Conservation (phyloP, 331 rosid genomes). For the Quercus tomentella region DNA sequence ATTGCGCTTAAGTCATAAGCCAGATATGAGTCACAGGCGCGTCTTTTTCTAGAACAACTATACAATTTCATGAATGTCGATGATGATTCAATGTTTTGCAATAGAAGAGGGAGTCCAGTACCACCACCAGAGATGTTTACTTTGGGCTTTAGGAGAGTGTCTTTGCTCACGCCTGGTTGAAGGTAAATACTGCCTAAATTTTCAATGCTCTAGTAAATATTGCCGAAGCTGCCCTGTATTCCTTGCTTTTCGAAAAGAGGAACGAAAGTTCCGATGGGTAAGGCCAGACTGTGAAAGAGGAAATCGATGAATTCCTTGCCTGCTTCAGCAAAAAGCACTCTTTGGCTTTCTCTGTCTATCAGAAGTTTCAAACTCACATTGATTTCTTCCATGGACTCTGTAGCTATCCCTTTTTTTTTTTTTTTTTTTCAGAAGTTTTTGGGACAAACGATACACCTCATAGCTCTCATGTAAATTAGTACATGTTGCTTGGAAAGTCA, state of each 20-base stretch:
- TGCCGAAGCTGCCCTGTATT: slow-evolving; percentile 8
- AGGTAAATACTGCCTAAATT: background rate
- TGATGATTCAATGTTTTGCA: background rate
- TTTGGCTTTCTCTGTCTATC: background rate
- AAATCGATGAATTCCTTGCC: background rate
- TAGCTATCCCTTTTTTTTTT: accelerated
- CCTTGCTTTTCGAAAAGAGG: no score
- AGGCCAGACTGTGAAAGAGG: no score
- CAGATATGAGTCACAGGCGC: no score
- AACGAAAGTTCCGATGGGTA: no score
- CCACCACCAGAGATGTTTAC: background rate
- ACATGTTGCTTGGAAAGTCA: no score
- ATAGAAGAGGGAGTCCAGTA: background rate
- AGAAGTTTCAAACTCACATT: slow-evolving; percentile 1
- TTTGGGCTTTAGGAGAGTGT: slow-evolving; percentile 2
- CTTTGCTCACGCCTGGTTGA: background rate
- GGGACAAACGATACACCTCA: no score
- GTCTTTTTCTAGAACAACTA: no score
- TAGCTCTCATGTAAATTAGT: no score
- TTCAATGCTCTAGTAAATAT: slow-evolving; percentile 19
- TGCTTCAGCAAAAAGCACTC: slow-evolving; percentile 18
- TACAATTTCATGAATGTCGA: no score
- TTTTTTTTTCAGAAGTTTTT: no score
- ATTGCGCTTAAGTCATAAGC: no score
- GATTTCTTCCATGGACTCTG: background rate